phyloP scores from a whole-genome alignment of 106 monocot species.

The Chionographis japonica region DNA sequence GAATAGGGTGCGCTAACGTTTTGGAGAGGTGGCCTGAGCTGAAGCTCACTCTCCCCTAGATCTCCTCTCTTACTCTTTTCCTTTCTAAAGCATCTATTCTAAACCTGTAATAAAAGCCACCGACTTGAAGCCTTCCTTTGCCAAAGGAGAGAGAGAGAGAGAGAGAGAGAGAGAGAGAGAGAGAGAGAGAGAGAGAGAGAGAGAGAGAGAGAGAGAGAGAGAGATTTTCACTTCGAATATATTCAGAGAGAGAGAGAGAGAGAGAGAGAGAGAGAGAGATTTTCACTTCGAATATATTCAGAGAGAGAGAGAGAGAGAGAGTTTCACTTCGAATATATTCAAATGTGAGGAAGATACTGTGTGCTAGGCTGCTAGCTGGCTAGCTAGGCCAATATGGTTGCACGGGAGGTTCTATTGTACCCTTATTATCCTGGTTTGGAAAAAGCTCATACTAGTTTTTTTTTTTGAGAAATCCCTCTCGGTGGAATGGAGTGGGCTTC shows the following conservation, averaged over 20 bases:
- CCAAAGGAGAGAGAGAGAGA: constrained; percentile 1
- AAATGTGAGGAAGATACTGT: too few species aligned
- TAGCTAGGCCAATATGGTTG: too few species aligned
- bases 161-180: not conserved
- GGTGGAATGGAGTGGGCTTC: too few species aligned
- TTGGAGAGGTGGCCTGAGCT: not conserved
- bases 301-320: too few species aligned
- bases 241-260: not conserved
- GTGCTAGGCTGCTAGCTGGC: too few species aligned
- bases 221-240: constrained; percentile 7
- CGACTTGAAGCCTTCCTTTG: constrained; percentile 1
- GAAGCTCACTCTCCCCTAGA: not conserved
- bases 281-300: too few species aligned
- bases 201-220: not conserved
- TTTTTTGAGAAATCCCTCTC: too few species aligned
- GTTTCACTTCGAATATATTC: too few species aligned
- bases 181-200: not conserved
- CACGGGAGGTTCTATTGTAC: too few species aligned
- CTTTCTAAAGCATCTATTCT: constrained; percentile 3
- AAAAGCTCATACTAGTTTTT: too few species aligned
- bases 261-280: too few species aligned
- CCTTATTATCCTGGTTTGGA: too few species aligned
- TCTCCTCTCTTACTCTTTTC: not conserved
- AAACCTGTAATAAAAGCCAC: constrained; percentile 10
- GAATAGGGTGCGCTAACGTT: constrained; percentile 35